Conservation (phyloP, 106 monocot genomes). For the Cymbidium sinense region DNA sequence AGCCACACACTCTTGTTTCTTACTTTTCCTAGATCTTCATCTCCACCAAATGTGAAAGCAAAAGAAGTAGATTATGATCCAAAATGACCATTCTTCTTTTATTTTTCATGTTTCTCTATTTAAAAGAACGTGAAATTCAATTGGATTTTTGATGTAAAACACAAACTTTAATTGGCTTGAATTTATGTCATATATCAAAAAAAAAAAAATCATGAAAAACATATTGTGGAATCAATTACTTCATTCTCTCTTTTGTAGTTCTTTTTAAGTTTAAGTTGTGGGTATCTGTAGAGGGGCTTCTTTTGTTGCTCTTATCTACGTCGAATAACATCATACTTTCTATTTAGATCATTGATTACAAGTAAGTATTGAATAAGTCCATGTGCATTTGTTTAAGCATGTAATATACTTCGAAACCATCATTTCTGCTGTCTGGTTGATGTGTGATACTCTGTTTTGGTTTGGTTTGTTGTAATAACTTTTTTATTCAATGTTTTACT, state of each 20-base stretch:
- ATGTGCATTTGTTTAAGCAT: background rate
- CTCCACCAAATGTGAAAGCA: too few relatives aligned
- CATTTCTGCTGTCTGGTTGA: background rate
- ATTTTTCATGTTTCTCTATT: background rate
- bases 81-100: background rate
- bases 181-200: background rate
- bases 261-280: background rate
- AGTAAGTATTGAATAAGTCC: background rate
- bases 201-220: background rate
- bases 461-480: background rate
- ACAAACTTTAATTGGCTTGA: background rate
- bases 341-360: background rate
- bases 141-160: background rate
- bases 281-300: background rate
- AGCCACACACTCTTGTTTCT: too few relatives aligned
- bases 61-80: background rate
- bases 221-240: background rate
- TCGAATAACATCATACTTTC: background rate
- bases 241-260: background rate
- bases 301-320: constrained; percentile 2
- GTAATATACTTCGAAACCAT: background rate
- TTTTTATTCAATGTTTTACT: background rate
- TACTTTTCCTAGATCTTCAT: too few relatives aligned
- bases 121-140: background rate
- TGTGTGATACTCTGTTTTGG: background rate